phyloP scores from a whole-genome alignment of 1,284 basidiomycete species.

The Ceratobasidium sp. region DNA sequence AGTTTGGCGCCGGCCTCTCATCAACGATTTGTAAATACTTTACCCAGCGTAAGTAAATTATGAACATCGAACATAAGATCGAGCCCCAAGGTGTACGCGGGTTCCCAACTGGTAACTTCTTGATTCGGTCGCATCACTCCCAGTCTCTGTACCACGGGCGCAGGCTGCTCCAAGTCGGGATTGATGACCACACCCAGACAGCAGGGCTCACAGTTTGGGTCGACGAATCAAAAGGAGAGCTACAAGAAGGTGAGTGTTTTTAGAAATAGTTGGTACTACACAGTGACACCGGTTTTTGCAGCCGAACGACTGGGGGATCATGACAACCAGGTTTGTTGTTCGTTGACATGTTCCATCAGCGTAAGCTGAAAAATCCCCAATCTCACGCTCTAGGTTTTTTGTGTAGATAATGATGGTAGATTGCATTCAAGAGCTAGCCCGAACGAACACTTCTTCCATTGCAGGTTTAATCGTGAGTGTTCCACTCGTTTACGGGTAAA shows the following conservation, averaged over 20 bases:
- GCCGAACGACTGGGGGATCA: conserved; percentile 5
- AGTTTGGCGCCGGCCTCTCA: neutral
- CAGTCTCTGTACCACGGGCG: neutral
- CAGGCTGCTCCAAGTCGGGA: neutral
- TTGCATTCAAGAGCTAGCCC: conserved; percentile 10
- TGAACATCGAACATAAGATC: neutral
- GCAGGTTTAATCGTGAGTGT: conserved; percentile 5
- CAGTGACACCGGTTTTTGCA: neutral
- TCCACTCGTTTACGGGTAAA: neutral
- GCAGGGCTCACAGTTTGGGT: conserved; percentile 13
- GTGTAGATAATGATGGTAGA: conserved; percentile 3
- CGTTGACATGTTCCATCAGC: neutral
- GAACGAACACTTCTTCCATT: neutral
- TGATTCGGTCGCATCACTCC: conserved; percentile 15
- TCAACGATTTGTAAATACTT: neutral
- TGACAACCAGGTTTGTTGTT: conserved; percentile 12
- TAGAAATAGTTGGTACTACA: neutral
- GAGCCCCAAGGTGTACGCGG: neutral
- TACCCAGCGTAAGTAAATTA: neutral
- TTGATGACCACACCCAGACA: neutral
- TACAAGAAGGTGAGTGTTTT: neutral
- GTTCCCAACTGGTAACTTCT: conserved; percentile 25
- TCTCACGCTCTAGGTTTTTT: conserved; percentile 16
- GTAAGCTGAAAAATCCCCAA: neutral
- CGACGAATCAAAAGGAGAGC: conserved; percentile 19